phyloP scores from a whole-genome alignment of 2,329 filamentous ascomycete species.

The Mycosphaerella arachidis region DNA sequence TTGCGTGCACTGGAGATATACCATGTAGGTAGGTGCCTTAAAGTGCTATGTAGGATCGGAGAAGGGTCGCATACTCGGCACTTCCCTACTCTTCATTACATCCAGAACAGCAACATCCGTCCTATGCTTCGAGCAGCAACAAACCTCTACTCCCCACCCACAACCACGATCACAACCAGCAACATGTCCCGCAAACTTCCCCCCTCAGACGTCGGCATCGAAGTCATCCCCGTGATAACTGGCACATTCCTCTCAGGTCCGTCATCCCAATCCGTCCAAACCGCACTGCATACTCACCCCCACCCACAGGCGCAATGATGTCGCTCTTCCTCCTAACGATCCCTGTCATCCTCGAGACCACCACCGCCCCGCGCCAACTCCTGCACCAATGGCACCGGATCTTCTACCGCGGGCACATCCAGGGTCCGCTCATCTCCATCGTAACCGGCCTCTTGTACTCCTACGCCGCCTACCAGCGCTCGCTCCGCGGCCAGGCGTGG shows the following conservation, averaged over 20 bases:
- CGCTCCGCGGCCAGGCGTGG: background rate
- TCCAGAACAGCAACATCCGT: background rate
- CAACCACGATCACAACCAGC: background rate
- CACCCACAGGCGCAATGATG: constrained; percentile 7
- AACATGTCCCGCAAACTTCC: background rate
- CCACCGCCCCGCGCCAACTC: constrained; percentile 1
- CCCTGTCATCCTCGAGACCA: constrained; percentile 2
- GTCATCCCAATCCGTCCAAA: background rate
- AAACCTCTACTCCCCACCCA: background rate
- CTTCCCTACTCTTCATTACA: background rate
- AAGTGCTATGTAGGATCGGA: constrained; percentile 12
- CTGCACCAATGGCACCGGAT: constrained; percentile 4
- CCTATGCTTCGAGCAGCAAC: background rate
- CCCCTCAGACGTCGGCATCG: background rate
- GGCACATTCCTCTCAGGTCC: background rate
- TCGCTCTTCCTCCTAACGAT: constrained; percentile 4
- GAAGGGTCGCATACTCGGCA: background rate
- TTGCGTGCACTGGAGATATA: background rate
- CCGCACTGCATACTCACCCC: background rate
- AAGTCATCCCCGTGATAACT: constrained; percentile 1
- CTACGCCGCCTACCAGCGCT: background rate
- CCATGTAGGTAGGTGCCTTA: background rate
- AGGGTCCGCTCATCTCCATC: constrained; percentile 3
- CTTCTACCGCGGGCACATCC: constrained; percentile 4
- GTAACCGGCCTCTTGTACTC: constrained; percentile 1